Percentiles rank a stretch among this genome's conserved stretches.
Evolutionary conservation across 148 eudicot species (phyloP).

Genomic region (Amaranthus cruentus): DNA sequence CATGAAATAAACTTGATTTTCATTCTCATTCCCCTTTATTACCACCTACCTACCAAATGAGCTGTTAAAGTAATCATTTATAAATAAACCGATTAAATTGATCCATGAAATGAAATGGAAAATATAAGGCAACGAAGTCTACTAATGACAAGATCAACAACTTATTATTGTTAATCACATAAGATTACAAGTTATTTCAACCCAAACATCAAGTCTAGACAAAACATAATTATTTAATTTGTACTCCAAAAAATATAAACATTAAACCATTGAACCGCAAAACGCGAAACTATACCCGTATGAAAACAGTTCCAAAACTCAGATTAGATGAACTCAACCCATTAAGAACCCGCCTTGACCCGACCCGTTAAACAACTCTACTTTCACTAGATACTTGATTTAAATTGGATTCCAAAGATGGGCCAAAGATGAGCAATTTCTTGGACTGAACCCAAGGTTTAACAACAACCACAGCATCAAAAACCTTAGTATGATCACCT

Average conservation of each 20-base stretch:
- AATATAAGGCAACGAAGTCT: background rate
- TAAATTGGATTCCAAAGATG: background rate
- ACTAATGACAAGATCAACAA: slow-evolving; percentile 1
- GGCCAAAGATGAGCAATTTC: slow-evolving; percentile 41
- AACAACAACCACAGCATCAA: slow-evolving; percentile 58
- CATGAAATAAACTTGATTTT: too few species aligned
- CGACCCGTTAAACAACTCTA: too few species aligned
- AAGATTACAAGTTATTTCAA: background rate
- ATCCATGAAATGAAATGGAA: too few species aligned
- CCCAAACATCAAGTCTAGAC: background rate
- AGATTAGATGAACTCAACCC: too few species aligned
- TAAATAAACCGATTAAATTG: too few species aligned
- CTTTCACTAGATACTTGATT: background rate
- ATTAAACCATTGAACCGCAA: background rate
- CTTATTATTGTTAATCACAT: slow-evolving; percentile 1
- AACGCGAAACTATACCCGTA: background rate
- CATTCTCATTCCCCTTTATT: too few species aligned
- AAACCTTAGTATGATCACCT: slow-evolving; percentile 24
- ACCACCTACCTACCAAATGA: too few species aligned
- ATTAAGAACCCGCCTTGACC: too few species aligned
- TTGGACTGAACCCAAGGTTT: slow-evolving; percentile 54
- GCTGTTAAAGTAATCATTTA: too few species aligned
- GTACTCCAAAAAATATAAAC: background rate
- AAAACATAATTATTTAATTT: background rate
- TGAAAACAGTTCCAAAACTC: too few species aligned